Conservation (phyloP, 73 alveolate genomes). For the Tetrahymena thermophila region DNA sequence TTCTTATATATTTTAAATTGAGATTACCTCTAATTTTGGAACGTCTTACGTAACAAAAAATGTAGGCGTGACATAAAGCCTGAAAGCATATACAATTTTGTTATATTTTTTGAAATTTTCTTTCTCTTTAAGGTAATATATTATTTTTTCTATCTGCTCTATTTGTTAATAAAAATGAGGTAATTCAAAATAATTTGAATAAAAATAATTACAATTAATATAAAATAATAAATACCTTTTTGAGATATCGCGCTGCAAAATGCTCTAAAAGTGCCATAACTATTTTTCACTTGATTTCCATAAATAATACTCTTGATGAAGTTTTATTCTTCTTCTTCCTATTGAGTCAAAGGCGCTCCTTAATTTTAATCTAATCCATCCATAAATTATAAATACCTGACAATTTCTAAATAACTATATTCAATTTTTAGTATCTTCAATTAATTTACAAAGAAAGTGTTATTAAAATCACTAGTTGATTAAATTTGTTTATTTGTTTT, state of each 20-base stretch:
- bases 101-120: conserved; percentile 35
- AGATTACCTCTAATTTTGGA: conserved; percentile 10
- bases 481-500: no score
- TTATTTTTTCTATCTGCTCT: conserved; percentile 15
- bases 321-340: background rate
- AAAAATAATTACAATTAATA: background rate
- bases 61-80: conserved; percentile 20
- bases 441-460: background rate
- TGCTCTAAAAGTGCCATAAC: conserved; percentile 40
- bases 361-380: background rate
- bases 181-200: background rate
- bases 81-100: conserved; percentile 31
- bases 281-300: conserved; percentile 23
- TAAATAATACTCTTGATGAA: conserved; percentile 13
- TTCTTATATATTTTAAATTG: background rate
- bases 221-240: background rate
- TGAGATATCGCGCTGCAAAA: conserved; percentile 36
- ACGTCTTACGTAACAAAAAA: conserved; percentile 30
- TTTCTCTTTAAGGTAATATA: conserved; percentile 19
- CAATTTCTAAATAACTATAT: background rate
- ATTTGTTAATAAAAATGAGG: background rate
- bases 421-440: background rate
- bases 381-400: background rate
- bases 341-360: background rate
- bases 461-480: background rate